Evolutionary conservation across 257 asterid genomes (phyloP), one percentile per base, ranked within the genome.

Genomic region (Lavandula angustifolia): DNA sequence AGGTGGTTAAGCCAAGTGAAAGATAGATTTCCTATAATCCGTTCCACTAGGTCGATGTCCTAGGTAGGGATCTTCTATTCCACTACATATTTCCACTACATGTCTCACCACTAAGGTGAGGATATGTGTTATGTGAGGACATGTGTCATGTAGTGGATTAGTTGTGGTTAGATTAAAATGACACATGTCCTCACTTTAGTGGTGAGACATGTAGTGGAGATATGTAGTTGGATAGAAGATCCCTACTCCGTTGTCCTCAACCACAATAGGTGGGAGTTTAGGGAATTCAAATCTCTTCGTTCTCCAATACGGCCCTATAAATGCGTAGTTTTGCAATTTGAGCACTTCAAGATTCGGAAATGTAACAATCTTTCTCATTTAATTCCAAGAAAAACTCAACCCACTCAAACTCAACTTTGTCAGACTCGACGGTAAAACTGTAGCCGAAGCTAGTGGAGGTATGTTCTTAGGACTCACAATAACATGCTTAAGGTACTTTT

Each of bases 251-350:
- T n/a, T n/a, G 34, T 60, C 68, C 11, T 50, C 68, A 9, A 60
- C 8, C 8, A n/a, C 54, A 5, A 60, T 46, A 29, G 9, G 14
- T 11, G 17, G 18, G 33, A 55, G 50, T 11, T 34, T 6, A 4
- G 3, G 3, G 49, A 62, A 62, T 11, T 48, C 48, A 0, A 1
- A 9, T 14, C 42, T 53, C 9, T 31, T 29, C 0, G 6, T 47
- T 51, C 29, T 49, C 74, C 74, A 60, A 6, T n/a, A 4, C 1
- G 18, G 47, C 1, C 74, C 74, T 40, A 5, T 49, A 41, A 69
- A 69, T 18, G 74, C 69, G 42, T 50, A 69, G 55, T 53, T 3
- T 9, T 22, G 54, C 54, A 60, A 12, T 34, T 22, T 69, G 59
- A 63, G 69, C 59, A 34, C 48, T 0, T 5, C 1, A 11, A 63